These are phyloP conservation scores for Acanthamoeba sp. DNA, from an alignment of 208 protist genomes.

Conservation along the genomic window DNA sequence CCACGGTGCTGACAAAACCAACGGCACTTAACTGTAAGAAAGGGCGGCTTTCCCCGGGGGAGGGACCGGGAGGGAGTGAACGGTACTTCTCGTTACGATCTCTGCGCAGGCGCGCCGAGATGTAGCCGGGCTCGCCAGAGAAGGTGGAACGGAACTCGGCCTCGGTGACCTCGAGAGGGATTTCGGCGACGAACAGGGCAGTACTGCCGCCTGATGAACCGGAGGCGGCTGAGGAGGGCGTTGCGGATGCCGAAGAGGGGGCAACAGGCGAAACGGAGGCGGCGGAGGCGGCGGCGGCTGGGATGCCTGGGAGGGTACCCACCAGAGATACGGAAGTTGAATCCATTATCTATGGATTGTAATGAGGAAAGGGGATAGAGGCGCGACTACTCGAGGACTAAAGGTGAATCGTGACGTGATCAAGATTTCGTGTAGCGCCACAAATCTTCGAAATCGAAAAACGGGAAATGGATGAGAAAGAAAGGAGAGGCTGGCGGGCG, in stretches of 20 bases:
- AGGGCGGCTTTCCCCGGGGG: background rate
- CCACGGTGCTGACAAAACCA: constrained; percentile 35
- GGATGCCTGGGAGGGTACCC: background rate
- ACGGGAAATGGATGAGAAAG: constrained; percentile 19
- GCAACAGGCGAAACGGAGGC: background rate
- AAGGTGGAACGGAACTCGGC: constrained; percentile 51
- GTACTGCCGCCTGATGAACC: background rate
- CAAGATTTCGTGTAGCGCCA: background rate
- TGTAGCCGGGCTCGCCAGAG: constrained; percentile 44
- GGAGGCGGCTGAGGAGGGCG: background rate
- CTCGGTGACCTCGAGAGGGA: constrained; percentile 70
- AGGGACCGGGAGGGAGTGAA: background rate
- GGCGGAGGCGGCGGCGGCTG: background rate
- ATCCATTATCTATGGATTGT: constrained; percentile 1
- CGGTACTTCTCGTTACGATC: constrained; percentile 66
- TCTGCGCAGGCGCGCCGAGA: constrained; percentile 40
- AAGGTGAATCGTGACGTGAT: background rate
- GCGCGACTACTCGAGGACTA: background rate
- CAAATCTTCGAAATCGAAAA: constrained; percentile 20
- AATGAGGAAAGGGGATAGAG: background rate
- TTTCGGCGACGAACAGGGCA: constrained; percentile 76
- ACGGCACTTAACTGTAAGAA: background rate
- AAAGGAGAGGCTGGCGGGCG: background rate
- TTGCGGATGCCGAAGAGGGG: background rate
- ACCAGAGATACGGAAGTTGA: background rate